These are phyloP conservation scores for Trichoderma sp. DNA, from an alignment of 2,329 filamentous ascomycete genomes.

Conservation along the genomic window DNA sequence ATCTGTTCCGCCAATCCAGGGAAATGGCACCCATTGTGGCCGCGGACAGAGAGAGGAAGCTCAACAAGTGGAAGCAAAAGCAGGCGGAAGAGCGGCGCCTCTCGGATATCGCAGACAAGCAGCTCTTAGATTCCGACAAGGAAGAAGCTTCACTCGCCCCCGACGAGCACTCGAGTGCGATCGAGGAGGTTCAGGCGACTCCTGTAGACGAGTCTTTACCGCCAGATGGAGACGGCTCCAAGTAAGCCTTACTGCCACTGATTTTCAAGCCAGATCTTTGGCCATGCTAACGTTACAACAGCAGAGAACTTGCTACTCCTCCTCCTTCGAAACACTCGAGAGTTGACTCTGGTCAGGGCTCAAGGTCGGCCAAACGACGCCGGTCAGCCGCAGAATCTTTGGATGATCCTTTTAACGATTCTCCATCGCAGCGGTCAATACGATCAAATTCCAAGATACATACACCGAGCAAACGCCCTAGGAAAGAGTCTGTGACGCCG, in stretches of 20 bases:
- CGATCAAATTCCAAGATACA: slow-evolving; percentile 19
- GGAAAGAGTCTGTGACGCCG: slow-evolving; percentile 4
- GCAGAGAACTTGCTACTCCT: slow-evolving; percentile 37
- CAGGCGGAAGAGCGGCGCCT: slow-evolving; percentile 25
- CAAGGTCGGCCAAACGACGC: slow-evolving; percentile 22
- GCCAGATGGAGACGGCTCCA: slow-evolving; percentile 21
- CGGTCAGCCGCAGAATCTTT: slow-evolving; percentile 22
- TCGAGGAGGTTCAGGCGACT: not conserved
- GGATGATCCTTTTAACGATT: slow-evolving; percentile 23
- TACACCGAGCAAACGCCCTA: slow-evolving; percentile 12
- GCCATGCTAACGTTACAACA: slow-evolving; percentile 21
- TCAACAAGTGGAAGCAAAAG: slow-evolving; percentile 29
- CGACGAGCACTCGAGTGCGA: not conserved
- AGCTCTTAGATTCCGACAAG: slow-evolving; percentile 21
- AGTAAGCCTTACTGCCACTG: slow-evolving; percentile 23
- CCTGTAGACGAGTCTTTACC: slow-evolving; percentile 21
- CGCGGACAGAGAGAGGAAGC: slow-evolving; percentile 40
- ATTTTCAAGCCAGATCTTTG: not conserved
- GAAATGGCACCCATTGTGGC: slow-evolving; percentile 47
- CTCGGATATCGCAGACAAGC: slow-evolving; percentile 24
- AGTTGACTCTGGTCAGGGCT: slow-evolving; percentile 24
- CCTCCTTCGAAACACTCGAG: slow-evolving; percentile 42
- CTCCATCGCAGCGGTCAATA: slow-evolving; percentile 26
- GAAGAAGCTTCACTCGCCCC: slow-evolving; percentile 25
- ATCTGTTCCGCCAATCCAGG: slow-evolving; percentile 50